phyloP scores from a whole-genome alignment of 2,329 filamentous ascomycete genomes.

The Aspergillus melleus region DNA sequence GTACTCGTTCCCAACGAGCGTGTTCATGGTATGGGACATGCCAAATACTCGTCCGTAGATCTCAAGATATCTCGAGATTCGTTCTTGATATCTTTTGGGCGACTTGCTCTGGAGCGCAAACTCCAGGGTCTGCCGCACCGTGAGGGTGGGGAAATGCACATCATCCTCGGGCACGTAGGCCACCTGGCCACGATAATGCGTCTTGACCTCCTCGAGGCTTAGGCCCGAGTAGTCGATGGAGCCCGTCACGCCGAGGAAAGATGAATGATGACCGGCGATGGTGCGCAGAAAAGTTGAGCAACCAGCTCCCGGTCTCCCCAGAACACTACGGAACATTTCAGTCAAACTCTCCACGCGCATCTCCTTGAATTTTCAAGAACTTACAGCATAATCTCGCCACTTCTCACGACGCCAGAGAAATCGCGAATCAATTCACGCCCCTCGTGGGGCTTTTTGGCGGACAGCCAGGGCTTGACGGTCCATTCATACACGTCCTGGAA shows the following conservation, averaged over 20 bases:
- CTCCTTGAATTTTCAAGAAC: conserved; percentile 9
- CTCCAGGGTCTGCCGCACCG: conserved; percentile 69
- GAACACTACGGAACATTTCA: conserved; percentile 38
- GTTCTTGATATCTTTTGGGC: conserved; percentile 58
- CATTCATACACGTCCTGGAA: conserved; percentile 66
- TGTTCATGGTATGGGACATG: conserved; percentile 69
- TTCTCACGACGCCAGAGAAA: conserved; percentile 64
- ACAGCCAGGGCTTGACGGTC: conserved; percentile 50
- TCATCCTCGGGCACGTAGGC: conserved; percentile 73
- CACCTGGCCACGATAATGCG: conserved; percentile 67
- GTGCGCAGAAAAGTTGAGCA: conserved; percentile 73
- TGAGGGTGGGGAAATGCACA: conserved; percentile 67
- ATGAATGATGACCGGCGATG: conserved; percentile 65
- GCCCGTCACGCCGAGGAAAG: conserved; percentile 64
- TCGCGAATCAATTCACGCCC: conserved; percentile 59
- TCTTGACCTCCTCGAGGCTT: conserved; percentile 61
- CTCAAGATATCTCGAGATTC: conserved; percentile 65
- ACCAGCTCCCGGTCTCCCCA: conserved; percentile 68
- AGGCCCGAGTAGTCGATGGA: conserved; percentile 70
- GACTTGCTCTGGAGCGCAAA: conserved; percentile 72
- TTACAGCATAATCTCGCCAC: conserved; percentile 65
- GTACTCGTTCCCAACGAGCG: conserved; percentile 58
- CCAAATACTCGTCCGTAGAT: conserved; percentile 72
- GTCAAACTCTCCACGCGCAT: not conserved
- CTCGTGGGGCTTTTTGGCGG: conserved; percentile 43